These are phyloP conservation scores for Metschnikowia orientalis DNA, from an alignment of 805 yeast species.

Conservation along the genomic window DNA sequence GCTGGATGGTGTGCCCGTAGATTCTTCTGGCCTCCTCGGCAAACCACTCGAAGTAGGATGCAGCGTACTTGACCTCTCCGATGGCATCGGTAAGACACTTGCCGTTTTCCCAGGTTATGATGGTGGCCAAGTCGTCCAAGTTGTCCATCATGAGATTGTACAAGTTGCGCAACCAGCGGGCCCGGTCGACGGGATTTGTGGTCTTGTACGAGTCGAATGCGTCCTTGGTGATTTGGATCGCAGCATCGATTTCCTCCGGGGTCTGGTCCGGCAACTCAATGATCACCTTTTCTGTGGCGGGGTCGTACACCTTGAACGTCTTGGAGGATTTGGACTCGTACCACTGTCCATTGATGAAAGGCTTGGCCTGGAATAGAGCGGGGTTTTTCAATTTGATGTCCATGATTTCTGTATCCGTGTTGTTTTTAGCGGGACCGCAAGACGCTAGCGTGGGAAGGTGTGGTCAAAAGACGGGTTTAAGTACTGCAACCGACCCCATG, in stretches of 20 bases:
- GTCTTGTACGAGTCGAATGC: slow-evolving; percentile 45
- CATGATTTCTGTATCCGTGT: slow-evolving; percentile 10
- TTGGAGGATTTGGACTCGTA: slow-evolving; percentile 32
- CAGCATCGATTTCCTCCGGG: slow-evolving; percentile 38
- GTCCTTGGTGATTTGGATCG: slow-evolving; percentile 45
- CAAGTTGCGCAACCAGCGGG: slow-evolving; percentile 47
- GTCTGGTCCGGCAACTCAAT: slow-evolving; percentile 42
- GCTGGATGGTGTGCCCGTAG: slow-evolving; percentile 56
- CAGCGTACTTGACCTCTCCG: slow-evolving; percentile 57
- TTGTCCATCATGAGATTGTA: slow-evolving; percentile 51
- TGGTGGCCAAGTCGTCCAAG: slow-evolving; percentile 51
- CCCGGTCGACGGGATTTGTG: slow-evolving; percentile 47
- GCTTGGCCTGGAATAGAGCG: slow-evolving; percentile 28
- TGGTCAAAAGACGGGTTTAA: no score
- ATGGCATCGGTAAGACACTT: slow-evolving; percentile 50
- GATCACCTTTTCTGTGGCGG: slow-evolving; percentile 37
- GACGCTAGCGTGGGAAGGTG: no score
- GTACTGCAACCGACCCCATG: no score
- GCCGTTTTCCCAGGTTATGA: slow-evolving; percentile 59
- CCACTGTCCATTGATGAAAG: slow-evolving; percentile 40
- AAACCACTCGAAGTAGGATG: slow-evolving; percentile 45
- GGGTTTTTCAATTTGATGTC: slow-evolving; percentile 29
- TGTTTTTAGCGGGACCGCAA: no score
- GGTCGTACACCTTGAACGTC: slow-evolving; percentile 36
- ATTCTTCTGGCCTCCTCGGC: slow-evolving; percentile 54